phyloP scores from a whole-genome alignment of 345 rosid species.

The Geranium brycei region DNA sequence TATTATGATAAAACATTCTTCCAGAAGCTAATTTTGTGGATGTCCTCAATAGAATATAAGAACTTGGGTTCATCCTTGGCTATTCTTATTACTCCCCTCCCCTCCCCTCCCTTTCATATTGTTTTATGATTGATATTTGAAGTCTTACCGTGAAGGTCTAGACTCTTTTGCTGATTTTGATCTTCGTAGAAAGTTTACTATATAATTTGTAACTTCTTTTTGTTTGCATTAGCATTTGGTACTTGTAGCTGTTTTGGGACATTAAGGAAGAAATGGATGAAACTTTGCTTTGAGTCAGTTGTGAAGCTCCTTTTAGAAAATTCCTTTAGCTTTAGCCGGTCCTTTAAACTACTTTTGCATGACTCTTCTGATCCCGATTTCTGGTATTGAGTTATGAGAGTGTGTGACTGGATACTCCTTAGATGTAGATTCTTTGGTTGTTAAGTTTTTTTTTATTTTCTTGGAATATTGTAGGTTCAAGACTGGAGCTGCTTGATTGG shows the following conservation, averaged over 20 bases:
- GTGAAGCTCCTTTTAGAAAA: background rate
- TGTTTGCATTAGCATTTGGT: background rate
- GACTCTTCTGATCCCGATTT: too few species aligned
- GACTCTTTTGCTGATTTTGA: background rate
- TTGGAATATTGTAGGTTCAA: conserved; percentile 39
- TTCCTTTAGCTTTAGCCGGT: background rate
- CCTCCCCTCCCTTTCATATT: background rate
- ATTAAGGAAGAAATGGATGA: background rate
- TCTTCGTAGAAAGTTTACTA: background rate
- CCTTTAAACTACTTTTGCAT: background rate
- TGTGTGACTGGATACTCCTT: background rate
- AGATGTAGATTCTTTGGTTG: background rate
- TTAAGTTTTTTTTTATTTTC: background rate
- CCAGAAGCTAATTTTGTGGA: background rate
- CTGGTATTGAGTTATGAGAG: background rate
- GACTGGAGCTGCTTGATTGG: conserved; percentile 57
- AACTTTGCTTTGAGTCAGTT: background rate
- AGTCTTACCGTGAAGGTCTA: background rate
- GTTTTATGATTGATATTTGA: background rate
- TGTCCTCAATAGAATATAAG: background rate
- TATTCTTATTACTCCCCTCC: background rate
- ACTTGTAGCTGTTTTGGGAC: background rate
- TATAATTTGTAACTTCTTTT: background rate
- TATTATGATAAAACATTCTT: background rate
- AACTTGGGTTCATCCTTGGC: background rate